Evolutionary conservation across 202 grass and related monocot genomes (phyloP).

Genomic region (Digitaria exilis): DNA sequence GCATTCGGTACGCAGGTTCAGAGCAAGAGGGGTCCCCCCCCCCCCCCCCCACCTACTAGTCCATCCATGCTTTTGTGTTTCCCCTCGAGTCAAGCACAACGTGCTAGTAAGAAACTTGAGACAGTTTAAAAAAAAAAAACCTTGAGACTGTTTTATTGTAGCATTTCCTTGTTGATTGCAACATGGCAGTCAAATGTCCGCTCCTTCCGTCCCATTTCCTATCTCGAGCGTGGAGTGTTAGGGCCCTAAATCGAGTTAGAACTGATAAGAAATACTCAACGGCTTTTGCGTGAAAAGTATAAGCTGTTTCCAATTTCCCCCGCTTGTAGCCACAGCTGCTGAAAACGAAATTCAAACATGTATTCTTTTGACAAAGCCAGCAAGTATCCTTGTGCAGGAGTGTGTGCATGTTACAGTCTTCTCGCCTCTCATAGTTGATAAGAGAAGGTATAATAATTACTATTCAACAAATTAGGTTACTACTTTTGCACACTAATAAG

Average conservation of each 20-base stretch:
- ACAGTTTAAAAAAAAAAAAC: no score
- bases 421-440: not conserved
- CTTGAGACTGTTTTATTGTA: no score
- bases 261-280: not conserved
- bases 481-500: no score
- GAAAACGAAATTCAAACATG: not conserved
- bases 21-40: no score
- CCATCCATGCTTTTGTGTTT: not conserved
- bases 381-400: not conserved
- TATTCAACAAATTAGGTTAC: no score
- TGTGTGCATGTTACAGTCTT: not conserved
- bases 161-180: not conserved
- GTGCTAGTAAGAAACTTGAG: not conserved
- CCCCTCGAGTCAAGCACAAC: not conserved
- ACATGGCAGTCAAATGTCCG: not conserved
- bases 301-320: not conserved
- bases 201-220: constrained; percentile 6
- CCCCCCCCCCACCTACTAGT: no score
- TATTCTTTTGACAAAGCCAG: not conserved
- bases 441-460: no score
- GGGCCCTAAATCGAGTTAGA: not conserved
- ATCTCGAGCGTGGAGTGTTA: not conserved
- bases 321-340: not conserved
- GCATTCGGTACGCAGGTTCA: not conserved
- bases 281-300: not conserved